phyloP scores from a whole-genome alignment of 192 early-diverging fungal genomes.

The Gamsiella multidivaricata region DNA sequence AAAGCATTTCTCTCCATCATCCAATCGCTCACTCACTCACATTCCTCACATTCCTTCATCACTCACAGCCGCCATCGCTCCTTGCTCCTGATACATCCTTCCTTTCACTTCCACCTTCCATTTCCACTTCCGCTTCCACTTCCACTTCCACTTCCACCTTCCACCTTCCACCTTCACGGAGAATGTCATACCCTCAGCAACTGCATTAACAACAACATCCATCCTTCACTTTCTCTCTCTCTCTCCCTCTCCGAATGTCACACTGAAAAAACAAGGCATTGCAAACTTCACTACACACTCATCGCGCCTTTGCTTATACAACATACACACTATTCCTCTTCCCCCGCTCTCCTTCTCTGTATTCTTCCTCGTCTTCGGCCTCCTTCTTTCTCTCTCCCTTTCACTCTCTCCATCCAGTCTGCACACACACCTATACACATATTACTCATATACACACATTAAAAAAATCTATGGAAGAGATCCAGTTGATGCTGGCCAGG shows the following conservation, averaged over 20 bases:
- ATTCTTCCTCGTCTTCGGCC: conserved; percentile 16
- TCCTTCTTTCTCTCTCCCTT: conserved; percentile 8
- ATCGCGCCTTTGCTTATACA: too few relatives aligned
- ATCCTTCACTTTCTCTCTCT: not conserved
- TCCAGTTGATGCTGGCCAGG: conserved; percentile 49
- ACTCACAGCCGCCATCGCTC: not conserved
- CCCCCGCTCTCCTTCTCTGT: conserved; percentile 11
- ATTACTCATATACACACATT: too few relatives aligned
- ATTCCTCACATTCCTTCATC: not conserved
- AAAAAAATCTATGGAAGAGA: conserved; percentile 58
- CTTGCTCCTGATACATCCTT: not conserved
- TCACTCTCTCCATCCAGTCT: conserved; percentile 7
- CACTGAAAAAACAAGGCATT: too few relatives aligned
- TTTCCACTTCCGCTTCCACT: not conserved
- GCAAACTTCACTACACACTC: too few relatives aligned
- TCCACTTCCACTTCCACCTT: not conserved
- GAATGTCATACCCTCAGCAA: too few relatives aligned
- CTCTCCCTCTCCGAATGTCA: conserved; percentile 8
- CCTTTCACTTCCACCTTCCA: not conserved
- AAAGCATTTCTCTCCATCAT: not conserved
- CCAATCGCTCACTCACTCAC: not conserved
- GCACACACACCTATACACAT: not conserved
- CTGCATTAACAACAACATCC: not conserved
- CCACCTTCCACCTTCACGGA: not conserved
- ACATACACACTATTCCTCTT: not conserved